Conservation (phyloP, 495 filamentous ascomycete genomes). For the Penicillium argentinense region DNA sequence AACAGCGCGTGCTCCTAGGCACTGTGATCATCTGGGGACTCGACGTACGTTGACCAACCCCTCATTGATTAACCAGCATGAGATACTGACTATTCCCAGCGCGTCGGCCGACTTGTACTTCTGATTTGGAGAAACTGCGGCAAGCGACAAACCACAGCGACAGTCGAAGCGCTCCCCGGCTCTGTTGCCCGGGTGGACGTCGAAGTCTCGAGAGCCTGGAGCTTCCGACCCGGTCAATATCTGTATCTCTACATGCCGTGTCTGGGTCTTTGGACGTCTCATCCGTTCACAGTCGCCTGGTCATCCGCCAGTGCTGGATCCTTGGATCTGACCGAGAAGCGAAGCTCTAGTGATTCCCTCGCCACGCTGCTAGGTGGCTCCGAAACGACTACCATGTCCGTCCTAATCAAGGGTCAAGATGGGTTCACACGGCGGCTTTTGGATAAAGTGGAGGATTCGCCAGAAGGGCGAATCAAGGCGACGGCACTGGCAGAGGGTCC, state of each 20-base stretch:
- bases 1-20: constrained; percentile 38
- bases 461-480: constrained; percentile 41
- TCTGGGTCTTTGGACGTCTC: constrained; percentile 52
- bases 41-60: constrained; percentile 38
- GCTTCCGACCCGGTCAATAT: constrained; percentile 52
- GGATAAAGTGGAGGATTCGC: constrained; percentile 39
- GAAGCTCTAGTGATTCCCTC: constrained; percentile 34
- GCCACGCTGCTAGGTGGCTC: constrained; percentile 31
- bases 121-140: constrained; percentile 62
- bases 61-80: too few species aligned
- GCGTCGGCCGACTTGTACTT: constrained; percentile 49
- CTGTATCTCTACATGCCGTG: constrained; percentile 57
- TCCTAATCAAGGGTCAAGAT: constrained; percentile 54
- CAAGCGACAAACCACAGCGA: constrained; percentile 43
- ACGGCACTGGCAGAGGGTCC: constrained; percentile 56
- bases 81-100: constrained; percentile 37
- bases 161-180: constrained; percentile 52
- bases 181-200: constrained; percentile 51
- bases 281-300: constrained; percentile 62
- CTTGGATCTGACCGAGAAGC: constrained; percentile 23
- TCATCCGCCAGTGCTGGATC: constrained; percentile 18
- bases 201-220: constrained; percentile 48
- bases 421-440: constrained; percentile 55
- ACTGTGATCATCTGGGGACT: constrained; percentile 42
- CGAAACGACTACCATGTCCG: constrained; percentile 44